Conservation (phyloP, 148 eudicot species). For the Agrostemma githago region DNA sequence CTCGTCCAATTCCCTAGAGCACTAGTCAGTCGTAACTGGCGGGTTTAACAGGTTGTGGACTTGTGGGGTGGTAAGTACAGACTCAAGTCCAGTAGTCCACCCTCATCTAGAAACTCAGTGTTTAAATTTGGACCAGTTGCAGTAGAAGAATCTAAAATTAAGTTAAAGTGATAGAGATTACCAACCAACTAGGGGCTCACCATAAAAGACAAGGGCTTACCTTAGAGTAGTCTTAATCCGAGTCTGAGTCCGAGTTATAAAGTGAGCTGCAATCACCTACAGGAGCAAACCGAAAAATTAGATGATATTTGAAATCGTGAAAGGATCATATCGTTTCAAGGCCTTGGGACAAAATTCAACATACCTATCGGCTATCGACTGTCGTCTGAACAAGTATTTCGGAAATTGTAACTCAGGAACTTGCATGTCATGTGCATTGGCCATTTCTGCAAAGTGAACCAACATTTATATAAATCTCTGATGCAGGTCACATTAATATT, state of each 20-base stretch:
- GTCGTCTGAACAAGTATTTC: background rate
- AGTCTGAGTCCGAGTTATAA: background rate
- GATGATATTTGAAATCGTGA: background rate
- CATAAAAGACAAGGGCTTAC: background rate
- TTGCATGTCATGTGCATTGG: background rate
- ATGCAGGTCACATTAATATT: background rate
- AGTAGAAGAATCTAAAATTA: background rate
- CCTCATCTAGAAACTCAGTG: background rate
- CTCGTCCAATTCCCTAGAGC: background rate
- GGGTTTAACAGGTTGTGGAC: background rate
- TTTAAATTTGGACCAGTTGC: background rate
- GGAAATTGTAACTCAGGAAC: background rate
- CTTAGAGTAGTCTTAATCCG: background rate
- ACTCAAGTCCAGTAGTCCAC: background rate
- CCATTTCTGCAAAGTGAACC: slow-evolving; percentile 7
- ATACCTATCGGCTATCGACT: background rate
- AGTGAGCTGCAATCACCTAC: slow-evolving; percentile 1
- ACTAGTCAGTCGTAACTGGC: background rate
- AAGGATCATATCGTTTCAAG: background rate
- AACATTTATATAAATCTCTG: background rate
- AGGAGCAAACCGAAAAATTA: background rate
- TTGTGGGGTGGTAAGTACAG: background rate
- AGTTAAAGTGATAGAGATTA: slow-evolving; percentile 7
- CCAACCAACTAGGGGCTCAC: slow-evolving; percentile 2
- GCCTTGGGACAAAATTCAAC: background rate